These are phyloP conservation scores for Chytriomyces hyalinus DNA, from an alignment of 192 early-diverging fungal genomes.

Conservation along the genomic window DNA sequence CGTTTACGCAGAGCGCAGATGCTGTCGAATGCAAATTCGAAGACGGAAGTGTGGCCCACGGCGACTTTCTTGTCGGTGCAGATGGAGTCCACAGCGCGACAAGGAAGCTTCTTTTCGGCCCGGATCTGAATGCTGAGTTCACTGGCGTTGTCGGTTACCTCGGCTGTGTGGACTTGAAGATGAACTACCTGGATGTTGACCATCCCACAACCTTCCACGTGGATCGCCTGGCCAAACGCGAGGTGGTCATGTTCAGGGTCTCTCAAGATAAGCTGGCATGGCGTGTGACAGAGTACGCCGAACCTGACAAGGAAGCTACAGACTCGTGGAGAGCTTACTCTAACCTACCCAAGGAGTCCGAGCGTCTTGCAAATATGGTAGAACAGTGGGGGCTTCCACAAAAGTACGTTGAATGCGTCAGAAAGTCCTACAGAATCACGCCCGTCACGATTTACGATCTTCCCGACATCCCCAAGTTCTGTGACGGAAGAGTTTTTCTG, in stretches of 20 bases:
- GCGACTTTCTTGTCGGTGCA: conserved; percentile 28
- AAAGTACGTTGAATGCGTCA: not conserved
- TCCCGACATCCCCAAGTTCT: not conserved
- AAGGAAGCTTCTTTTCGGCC: conserved; percentile 37
- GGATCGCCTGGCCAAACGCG: conserved; percentile 2
- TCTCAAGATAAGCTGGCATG: not conserved
- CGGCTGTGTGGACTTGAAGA: not conserved
- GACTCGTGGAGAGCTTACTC: conserved; percentile 7
- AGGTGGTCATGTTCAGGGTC: not conserved
- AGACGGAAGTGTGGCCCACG: conserved; percentile 1
- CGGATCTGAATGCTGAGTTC: conserved; percentile 15
- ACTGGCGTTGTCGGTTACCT: conserved; percentile 15
- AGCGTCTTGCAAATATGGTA: conserved; percentile 13
- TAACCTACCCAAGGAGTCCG: conserved; percentile 15
- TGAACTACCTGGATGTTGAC: not conserved
- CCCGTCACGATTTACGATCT: conserved; percentile 23
- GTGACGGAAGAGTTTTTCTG: conserved; percentile 18
- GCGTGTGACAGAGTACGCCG: not conserved
- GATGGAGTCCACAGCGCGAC: conserved; percentile 24
- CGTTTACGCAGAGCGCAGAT: not conserved
- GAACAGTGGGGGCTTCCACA: conserved; percentile 6
- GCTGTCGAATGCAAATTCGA: conserved; percentile 1
- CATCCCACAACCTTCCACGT: not conserved
- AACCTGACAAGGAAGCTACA: not conserved
- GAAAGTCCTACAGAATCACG: conserved; percentile 11